Evolutionary conservation across 805 yeast genomes (phyloP).

Genomic region (Saccharomycopsis synnaedendra): DNA sequence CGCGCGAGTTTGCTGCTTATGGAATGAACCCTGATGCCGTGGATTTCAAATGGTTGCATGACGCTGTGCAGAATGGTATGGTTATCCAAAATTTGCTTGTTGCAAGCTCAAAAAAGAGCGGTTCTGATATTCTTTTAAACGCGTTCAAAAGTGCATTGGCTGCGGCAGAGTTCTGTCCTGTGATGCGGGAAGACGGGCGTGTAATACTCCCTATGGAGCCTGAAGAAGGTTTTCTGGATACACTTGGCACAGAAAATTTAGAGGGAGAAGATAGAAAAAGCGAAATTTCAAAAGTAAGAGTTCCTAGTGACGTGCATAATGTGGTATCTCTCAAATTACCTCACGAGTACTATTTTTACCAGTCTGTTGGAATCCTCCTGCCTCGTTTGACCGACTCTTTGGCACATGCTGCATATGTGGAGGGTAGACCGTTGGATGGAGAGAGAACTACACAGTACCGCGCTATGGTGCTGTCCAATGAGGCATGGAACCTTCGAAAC

Average conservation of each 20-base stretch:
- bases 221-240: conserved; percentile 20
- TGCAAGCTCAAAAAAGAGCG: conserved; percentile 21
- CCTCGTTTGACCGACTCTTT: conserved; percentile 56
- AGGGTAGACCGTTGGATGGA: conserved; percentile 59
- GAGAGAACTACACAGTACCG: conserved; percentile 45
- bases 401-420: conserved; percentile 48
- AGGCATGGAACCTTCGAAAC: conserved; percentile 38
- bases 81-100: conserved; percentile 38
- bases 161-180: conserved; percentile 62
- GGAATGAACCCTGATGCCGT: conserved; percentile 4
- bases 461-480: conserved; percentile 34
- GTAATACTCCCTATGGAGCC: conserved; percentile 46
- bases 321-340: conserved; percentile 79
- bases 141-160: conserved; percentile 58
- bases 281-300: conserved; percentile 4
- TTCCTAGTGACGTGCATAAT: conserved; percentile 76
- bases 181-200: conserved; percentile 54
- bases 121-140: not conserved
- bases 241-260: not conserved
- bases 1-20: conserved; percentile 17
- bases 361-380: conserved; percentile 63
- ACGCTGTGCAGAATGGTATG: conserved; percentile 24
- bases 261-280: conserved; percentile 1
- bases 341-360: conserved; percentile 73
- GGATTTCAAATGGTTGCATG: conserved; percentile 16